phyloP scores from a whole-genome alignment of 2,329 filamentous ascomycete genomes.

The Xylaria sp. region DNA sequence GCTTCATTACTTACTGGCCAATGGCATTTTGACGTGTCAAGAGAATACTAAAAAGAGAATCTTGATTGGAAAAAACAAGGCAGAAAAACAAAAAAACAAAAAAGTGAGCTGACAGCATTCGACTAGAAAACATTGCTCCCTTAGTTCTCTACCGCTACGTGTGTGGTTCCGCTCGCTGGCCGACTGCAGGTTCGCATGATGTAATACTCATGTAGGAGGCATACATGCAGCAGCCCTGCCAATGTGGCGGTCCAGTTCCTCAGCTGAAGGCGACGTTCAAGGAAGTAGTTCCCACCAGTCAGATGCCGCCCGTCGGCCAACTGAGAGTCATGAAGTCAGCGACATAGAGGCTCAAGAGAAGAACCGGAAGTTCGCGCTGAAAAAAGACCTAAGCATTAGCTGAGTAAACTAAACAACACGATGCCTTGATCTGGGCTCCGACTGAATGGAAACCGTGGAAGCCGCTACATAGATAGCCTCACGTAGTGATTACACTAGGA shows the following conservation, averaged over 20 bases:
- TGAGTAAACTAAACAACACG: background rate
- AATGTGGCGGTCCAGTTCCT: conserved; percentile 33
- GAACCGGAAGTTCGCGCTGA: background rate
- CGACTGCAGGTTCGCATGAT: conserved; percentile 12
- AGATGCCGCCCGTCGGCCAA: background rate
- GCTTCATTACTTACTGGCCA: no score
- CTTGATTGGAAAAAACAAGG: background rate
- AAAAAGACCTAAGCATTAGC: background rate
- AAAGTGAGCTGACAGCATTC: background rate
- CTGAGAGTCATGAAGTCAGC: background rate
- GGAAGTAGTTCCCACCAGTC: background rate
- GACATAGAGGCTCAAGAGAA: background rate
- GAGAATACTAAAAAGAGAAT: background rate
- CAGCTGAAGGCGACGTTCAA: conserved; percentile 24
- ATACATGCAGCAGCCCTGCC: conserved; percentile 27
- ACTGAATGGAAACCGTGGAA: background rate
- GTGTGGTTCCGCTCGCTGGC: conserved; percentile 20
- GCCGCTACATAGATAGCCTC: background rate
- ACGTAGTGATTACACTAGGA: background rate
- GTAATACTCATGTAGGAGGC: background rate
- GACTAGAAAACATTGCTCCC: background rate
- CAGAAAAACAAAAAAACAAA: conserved; percentile 7
- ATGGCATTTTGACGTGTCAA: background rate
- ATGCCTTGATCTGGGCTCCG: conserved; percentile 2
- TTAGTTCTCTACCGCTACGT: background rate